phyloP scores from a whole-genome alignment of 2,329 filamentous ascomycete species.

The Truncatella angustata region DNA sequence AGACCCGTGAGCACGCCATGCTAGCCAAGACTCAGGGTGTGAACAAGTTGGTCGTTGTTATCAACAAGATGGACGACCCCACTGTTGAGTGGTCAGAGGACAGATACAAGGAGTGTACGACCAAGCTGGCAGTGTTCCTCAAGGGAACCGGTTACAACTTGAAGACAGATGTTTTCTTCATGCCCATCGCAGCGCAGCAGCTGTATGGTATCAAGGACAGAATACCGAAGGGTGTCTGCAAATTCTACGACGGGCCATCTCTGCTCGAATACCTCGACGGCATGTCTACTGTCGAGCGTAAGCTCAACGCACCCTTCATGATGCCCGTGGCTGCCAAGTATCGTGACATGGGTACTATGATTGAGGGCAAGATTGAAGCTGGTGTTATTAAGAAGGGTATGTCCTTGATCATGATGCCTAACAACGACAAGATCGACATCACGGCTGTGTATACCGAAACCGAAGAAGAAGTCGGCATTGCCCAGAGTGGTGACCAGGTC shows the following conservation, averaged over 20 bases:
- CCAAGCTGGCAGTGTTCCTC: constrained; percentile 83
- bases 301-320: constrained; percentile 98
- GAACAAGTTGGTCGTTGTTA: constrained; percentile 89
- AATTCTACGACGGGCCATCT: constrained; percentile 88
- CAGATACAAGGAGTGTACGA: constrained; percentile 88
- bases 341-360: constrained; percentile 93
- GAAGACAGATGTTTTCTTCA: constrained; percentile 90
- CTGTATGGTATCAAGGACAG: constrained; percentile 85
- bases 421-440: constrained; percentile 76
- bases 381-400: constrained; percentile 90
- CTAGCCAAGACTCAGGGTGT: constrained; percentile 98
- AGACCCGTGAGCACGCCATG: constrained; percentile 96
- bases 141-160: constrained; percentile 93
- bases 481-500: constrained; percentile 91
- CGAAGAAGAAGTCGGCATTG: constrained; percentile 82
- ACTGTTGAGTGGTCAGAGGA: constrained; percentile 96
- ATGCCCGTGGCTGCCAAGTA: constrained; percentile 98
- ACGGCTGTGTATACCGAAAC: constrained; percentile 91
- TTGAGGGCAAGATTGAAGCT: constrained; percentile 96
- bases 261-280: constrained; percentile 93
- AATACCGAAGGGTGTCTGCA: constrained; percentile 69
- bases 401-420: constrained; percentile 91
- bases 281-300: constrained; percentile 91
- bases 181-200: constrained; percentile 92
- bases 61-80: constrained; percentile 99